A percentile compares a stretch with the other conserved stretches of the same genome.
Evolutionary conservation across 495 filamentous ascomycete species (phyloP).

Genomic region (Aspergillus diversus): DNA sequence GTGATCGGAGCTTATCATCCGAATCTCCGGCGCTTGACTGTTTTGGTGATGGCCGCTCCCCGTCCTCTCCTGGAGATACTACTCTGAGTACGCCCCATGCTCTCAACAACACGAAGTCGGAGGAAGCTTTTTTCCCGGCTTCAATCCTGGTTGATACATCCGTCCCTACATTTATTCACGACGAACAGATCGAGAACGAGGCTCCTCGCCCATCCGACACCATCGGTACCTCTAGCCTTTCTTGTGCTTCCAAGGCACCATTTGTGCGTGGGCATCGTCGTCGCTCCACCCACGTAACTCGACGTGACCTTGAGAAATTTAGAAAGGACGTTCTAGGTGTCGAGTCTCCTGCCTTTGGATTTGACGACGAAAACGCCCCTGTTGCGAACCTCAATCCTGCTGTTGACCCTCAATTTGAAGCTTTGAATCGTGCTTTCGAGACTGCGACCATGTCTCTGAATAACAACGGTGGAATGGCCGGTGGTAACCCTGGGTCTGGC

Average conservation of each 20-base stretch:
- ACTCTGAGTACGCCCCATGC: conserved; percentile 15
- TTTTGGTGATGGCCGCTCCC: conserved; percentile 24
- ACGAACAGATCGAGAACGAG: conserved; percentile 18
- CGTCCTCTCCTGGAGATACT: conserved; percentile 3
- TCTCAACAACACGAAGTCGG: conserved; percentile 10
- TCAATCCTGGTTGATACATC: background rate
- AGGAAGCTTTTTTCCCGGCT: conserved; percentile 6
- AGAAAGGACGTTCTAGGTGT: conserved; percentile 47
- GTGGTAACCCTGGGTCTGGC: conserved; percentile 33
- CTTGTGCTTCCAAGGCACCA: conserved; percentile 43
- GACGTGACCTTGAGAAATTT: conserved; percentile 50
- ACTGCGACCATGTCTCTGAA: conserved; percentile 43
- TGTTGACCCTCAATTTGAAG: conserved; percentile 38
- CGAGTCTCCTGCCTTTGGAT: conserved; percentile 34
- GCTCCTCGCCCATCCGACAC: conserved; percentile 33
- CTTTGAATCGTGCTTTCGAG: conserved; percentile 44
- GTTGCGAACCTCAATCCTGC: conserved; percentile 31
- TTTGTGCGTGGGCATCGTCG: conserved; percentile 51
- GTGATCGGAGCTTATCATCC: conserved; percentile 25
- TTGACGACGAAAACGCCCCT: conserved; percentile 38
- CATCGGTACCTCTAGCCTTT: conserved; percentile 39
- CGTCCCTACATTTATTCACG: conserved; percentile 4
- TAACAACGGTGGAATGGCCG: conserved; percentile 36
- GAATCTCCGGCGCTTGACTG: conserved; percentile 32
- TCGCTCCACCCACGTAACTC: conserved; percentile 51